A percentile compares a stretch with the other conserved stretches of the same genome.
These are phyloP conservation scores for Diaporthe amygdali DNA, from an alignment of 2,329 filamentous ascomycete species.

Conservation along the genomic window DNA sequence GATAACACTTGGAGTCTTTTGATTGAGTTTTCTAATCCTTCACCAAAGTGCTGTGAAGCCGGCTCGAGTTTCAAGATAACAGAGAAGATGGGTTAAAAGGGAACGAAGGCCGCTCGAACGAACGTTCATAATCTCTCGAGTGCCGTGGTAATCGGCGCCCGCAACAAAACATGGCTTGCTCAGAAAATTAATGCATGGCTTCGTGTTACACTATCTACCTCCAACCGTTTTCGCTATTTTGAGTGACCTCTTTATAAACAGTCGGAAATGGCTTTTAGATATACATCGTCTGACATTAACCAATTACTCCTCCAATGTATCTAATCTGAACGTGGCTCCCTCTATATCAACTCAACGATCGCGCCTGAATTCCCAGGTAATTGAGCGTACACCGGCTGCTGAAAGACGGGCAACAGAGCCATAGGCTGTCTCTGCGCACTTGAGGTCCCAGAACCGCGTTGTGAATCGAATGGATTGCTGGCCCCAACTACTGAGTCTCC, in stretches of 20 bases:
- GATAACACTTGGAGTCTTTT: too few relatives aligned
- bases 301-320: background rate
- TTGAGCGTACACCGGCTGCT: background rate
- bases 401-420: background rate
- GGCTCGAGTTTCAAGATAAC: too few relatives aligned
- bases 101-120: too few relatives aligned
- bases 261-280: background rate
- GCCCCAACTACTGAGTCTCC: background rate
- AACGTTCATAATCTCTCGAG: too few relatives aligned
- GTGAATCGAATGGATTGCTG: background rate
- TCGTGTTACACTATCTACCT: too few relatives aligned
- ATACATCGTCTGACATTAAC: background rate
- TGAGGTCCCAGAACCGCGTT: background rate
- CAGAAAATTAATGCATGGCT: too few relatives aligned
- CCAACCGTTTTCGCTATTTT: too few relatives aligned
- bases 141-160: too few relatives aligned
- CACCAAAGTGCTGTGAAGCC: too few relatives aligned
- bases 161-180: too few relatives aligned
- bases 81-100: too few relatives aligned
- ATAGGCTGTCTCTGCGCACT: background rate
- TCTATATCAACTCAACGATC: slow-evolving; percentile 5
- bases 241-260: background rate
- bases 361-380: background rate
- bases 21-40: too few relatives aligned
- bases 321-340: background rate